Evolutionary conservation across 768 basidiomycete species (phyloP), one percentile per base, ranked within the genome.

Genomic region (Floccularia luteovirens): DNA sequence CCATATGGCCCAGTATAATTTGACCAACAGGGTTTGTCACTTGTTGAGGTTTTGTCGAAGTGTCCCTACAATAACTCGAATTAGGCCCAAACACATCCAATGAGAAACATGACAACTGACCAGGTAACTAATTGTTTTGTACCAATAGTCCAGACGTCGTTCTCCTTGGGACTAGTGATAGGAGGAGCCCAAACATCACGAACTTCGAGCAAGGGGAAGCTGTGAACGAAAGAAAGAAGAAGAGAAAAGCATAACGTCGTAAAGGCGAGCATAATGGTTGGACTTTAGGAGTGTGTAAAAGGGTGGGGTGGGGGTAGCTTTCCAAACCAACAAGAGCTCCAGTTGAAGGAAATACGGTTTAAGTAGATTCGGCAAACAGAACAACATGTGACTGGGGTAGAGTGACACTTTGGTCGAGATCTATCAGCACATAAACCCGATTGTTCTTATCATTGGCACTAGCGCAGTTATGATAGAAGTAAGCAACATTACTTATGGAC

Each of bases 141-240:
- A 1, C 78, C 78, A 14, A 66, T 58, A 8, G 51, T 54, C 79
- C 79, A 82, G 13, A 74, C 62, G 1, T 72, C 67, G 13, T 49
- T 51, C 10, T 58, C 53, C 20, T 61, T 60, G 1, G 79, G 79
- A 32, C 54, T 63, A 13, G 61, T 67, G 54, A 81, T 74, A 38
- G 55, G 63, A 0, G 78, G 78, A 8, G 50, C 62, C 48, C 69
- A 70, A 6, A 79, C 74, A 35, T 69, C 67, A 27, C 72, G 61
- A n/a, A n/a, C n/a, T 43, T 52, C 47, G 38, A 42, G 43, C 25
- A 74, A 48, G 1, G 69, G 70, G 19, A 57, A 47, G n/a, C 65
- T 63, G 16, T 60, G 50, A n/a, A 58, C 53, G 5, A 49, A 25
- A 22, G 59, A 49, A 35, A 59, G 37, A 32, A 64, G 42, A 35